phyloP scores from a whole-genome alignment of 768 basidiomycete genomes.

The Boletus tomentosulus region DNA sequence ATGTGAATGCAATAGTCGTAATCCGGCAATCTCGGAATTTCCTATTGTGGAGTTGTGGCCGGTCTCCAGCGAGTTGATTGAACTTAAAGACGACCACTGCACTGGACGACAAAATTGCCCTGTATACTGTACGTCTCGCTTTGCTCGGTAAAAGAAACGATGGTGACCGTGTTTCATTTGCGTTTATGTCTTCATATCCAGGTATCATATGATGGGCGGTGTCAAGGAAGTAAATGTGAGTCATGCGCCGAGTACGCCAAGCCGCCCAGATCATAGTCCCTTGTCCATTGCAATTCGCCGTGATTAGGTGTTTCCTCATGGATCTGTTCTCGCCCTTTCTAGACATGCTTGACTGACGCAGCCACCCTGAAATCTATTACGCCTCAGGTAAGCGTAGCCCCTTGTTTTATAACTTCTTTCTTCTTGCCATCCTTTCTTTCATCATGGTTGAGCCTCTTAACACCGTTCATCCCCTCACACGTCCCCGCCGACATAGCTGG shows the following conservation, averaged over 20 bases:
- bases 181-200: background rate
- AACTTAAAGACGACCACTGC: background rate
- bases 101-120: constrained; percentile 1
- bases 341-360: constrained; percentile 27
- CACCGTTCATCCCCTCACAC: constrained; percentile 3
- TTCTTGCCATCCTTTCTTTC: constrained; percentile 8
- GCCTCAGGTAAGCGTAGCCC: constrained; percentile 29
- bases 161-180: background rate
- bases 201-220: constrained; percentile 19
- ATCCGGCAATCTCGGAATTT: constrained; percentile 1
- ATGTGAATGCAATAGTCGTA: background rate
- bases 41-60: constrained; percentile 7
- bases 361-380: constrained; percentile 27
- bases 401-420: constrained; percentile 12
- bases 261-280: constrained; percentile 1
- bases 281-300: constrained; percentile 1
- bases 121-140: constrained; percentile 9
- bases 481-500: constrained; percentile 26
- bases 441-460: constrained; percentile 22
- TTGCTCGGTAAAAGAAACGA: background rate
- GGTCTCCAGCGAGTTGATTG: background rate
- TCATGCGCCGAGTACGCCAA: constrained; percentile 23
- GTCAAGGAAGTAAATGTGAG: constrained; percentile 30
- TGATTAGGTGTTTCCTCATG: constrained; percentile 10
- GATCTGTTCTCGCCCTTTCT: constrained; percentile 21